phyloP scores from a whole-genome alignment of 2,329 filamentous ascomycete species.

The Colletotrichum musae region DNA sequence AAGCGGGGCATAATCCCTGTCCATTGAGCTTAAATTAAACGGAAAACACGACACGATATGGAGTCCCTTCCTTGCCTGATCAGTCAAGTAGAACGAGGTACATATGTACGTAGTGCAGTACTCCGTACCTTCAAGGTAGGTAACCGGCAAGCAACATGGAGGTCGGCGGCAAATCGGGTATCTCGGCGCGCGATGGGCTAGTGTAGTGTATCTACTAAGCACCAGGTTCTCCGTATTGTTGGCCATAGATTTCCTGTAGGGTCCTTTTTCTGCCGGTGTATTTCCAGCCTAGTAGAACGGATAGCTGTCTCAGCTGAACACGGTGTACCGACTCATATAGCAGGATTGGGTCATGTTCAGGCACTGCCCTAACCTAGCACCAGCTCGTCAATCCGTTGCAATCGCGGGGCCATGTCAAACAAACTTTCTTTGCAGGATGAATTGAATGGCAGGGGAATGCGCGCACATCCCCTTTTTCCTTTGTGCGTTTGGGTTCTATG shows the following conservation, averaged over 20 bases:
- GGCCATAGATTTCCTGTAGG: too few relatives aligned
- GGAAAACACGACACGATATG: conserved; percentile 12
- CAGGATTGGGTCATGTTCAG: conserved; percentile 9
- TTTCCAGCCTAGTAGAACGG: too few relatives aligned
- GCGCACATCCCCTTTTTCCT: conserved; percentile 9
- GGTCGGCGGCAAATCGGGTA: conserved; percentile 4
- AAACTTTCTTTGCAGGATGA: conserved; percentile 10
- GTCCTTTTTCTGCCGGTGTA: too few relatives aligned
- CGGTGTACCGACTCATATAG: neutral
- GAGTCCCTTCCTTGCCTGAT: too few relatives aligned
- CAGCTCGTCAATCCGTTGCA: conserved; percentile 25
- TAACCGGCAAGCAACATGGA: neutral
- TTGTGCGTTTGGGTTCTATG: neutral
- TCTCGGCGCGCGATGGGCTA: conserved; percentile 1
- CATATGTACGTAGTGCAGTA: too few relatives aligned
- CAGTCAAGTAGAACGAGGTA: too few relatives aligned
- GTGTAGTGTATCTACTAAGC: too few relatives aligned
- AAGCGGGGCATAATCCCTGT: conserved; percentile 2
- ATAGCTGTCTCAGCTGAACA: too few relatives aligned
- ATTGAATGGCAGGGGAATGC: neutral
- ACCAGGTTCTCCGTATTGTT: too few relatives aligned
- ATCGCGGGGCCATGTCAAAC: conserved; percentile 26
- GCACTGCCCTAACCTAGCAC: conserved; percentile 30
- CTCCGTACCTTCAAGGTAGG: too few relatives aligned
- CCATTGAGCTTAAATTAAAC: conserved; percentile 27